Evolutionary conservation across 257 asterid species (phyloP).

Genomic region (Pogostemon cablin): DNA sequence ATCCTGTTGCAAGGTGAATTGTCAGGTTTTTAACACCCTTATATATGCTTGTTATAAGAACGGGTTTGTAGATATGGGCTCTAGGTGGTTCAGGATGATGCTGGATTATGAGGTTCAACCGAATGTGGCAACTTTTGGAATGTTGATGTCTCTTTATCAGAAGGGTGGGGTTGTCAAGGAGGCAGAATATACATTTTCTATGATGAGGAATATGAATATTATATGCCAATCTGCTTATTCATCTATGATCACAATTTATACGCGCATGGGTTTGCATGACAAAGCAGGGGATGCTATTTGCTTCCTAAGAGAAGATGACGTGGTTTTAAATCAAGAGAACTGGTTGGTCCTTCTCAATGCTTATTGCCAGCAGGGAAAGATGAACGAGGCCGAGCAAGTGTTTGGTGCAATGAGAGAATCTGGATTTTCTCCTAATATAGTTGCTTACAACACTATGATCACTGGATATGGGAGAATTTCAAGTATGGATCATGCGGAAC

Average conservation of each 20-base stretch:
- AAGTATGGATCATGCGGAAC: conserved; percentile 61
- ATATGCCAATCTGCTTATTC: conserved; percentile 79
- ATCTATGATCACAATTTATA: conserved; percentile 80
- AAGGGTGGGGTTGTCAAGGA: conserved; percentile 71
- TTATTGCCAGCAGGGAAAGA: conserved; percentile 86
- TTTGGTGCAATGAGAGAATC: conserved; percentile 60
- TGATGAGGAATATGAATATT: conserved; percentile 68
- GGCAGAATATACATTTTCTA: conserved; percentile 70
- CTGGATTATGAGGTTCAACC: conserved; percentile 67
- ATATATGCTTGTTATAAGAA: conserved; percentile 66
- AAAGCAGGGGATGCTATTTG: conserved; percentile 77
- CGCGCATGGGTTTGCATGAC: conserved; percentile 64
- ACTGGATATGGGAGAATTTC: conserved; percentile 84
- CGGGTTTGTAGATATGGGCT: conserved; percentile 64
- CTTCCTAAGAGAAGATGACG: conserved; percentile 62
- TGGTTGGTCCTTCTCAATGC: conserved; percentile 91
- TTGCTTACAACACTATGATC: conserved; percentile 86
- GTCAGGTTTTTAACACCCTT: conserved; percentile 70
- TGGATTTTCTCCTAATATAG: conserved; percentile 66
- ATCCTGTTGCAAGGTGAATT: conserved; percentile 52
- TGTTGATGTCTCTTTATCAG: conserved; percentile 85
- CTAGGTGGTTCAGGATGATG: conserved; percentile 78
- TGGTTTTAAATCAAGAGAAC: conserved; percentile 67
- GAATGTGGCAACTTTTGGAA: conserved; percentile 83
- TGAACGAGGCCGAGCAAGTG: conserved; percentile 59